Evolutionary conservation across 2,329 filamentous ascomycete species (phyloP).

Genomic region (Colletotrichum ledebouriae): DNA sequence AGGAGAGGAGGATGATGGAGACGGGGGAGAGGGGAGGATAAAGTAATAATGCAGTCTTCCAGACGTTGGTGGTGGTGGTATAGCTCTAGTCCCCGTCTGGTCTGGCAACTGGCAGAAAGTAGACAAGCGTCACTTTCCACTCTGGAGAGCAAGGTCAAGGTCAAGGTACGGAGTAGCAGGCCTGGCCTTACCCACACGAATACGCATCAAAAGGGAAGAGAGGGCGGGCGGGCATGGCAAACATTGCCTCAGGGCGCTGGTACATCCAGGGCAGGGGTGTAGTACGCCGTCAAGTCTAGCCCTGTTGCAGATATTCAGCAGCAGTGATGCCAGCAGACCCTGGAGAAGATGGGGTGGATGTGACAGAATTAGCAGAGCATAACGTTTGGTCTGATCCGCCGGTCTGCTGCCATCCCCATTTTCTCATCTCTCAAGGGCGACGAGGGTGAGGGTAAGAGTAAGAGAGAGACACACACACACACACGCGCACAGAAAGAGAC

Average conservation of each 20-base stretch:
- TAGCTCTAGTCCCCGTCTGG: constrained; percentile 16
- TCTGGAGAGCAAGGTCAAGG: constrained; percentile 7
- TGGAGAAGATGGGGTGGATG: constrained; percentile 51
- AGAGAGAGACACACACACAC: background rate
- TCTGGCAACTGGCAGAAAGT: constrained; percentile 40
- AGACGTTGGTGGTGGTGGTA: constrained; percentile 26
- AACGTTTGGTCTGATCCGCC: constrained; percentile 51
- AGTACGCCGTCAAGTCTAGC: constrained; percentile 54
- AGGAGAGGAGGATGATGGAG: constrained; percentile 42
- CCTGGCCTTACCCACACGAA: constrained; percentile 24
- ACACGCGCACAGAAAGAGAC: constrained; percentile 5
- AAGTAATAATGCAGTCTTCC: constrained; percentile 50
- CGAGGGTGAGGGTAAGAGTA: constrained; percentile 20
- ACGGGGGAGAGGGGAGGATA: constrained; percentile 40
- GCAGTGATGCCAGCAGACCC: constrained; percentile 43
- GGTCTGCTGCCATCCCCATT: constrained; percentile 48
- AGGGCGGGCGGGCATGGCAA: constrained; percentile 39
- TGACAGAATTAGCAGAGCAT: constrained; percentile 52
- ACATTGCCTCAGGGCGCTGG: constrained; percentile 47
- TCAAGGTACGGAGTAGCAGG: constrained; percentile 21
- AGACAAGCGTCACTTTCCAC: constrained; percentile 43
- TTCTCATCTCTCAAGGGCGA: constrained; percentile 2
- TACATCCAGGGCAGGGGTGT: constrained; percentile 53
- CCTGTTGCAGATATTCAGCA: constrained; percentile 55
- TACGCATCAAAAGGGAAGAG: constrained; percentile 23